Evolutionary conservation across 1,139 yeast genomes (phyloP).

Genomic region (Yamadazyma aaseri): DNA sequence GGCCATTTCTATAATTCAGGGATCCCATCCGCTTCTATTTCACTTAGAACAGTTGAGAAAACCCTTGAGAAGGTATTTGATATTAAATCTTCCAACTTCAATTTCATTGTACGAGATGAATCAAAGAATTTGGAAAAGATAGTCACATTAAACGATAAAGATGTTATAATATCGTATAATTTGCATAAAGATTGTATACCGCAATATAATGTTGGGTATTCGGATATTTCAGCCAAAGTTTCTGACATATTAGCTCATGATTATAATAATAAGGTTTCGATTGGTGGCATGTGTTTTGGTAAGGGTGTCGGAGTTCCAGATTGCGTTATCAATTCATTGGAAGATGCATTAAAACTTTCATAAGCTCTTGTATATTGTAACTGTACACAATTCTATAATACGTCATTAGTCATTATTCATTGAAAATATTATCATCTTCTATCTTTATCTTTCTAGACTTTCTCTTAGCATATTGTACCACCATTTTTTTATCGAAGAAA

Average conservation of each 20-base stretch:
- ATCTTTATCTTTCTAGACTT: slow-evolving; percentile 9
- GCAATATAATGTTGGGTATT: slow-evolving; percentile 75
- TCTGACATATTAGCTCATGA: slow-evolving; percentile 19
- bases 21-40: slow-evolving; percentile 46
- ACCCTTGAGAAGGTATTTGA: slow-evolving; percentile 52
- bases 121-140: slow-evolving; percentile 20
- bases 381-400: too few relatives aligned
- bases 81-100: slow-evolving; percentile 37
- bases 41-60: slow-evolving; percentile 42
- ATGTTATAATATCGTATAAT: slow-evolving; percentile 36
- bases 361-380: background rate
- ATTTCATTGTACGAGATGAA: slow-evolving; percentile 29
- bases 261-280: slow-evolving; percentile 38
- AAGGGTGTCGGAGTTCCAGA: slow-evolving; percentile 90
- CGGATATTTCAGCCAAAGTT: slow-evolving; percentile 37
- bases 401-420: too few relatives aligned
- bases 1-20: slow-evolving; percentile 50
- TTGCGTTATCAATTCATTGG: slow-evolving; percentile 65
- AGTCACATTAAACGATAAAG: slow-evolving; percentile 24
- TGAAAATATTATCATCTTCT: slow-evolving; percentile 3
- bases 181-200: slow-evolving; percentile 68
- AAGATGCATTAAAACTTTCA: slow-evolving; percentile 44
- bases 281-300: slow-evolving; percentile 84
- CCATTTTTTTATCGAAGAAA: slow-evolving; percentile 58
- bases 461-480: slow-evolving; percentile 10